phyloP scores from a whole-genome alignment of 2,329 filamentous ascomycete genomes.

The Stachybotrys chlorohalonatus region DNA sequence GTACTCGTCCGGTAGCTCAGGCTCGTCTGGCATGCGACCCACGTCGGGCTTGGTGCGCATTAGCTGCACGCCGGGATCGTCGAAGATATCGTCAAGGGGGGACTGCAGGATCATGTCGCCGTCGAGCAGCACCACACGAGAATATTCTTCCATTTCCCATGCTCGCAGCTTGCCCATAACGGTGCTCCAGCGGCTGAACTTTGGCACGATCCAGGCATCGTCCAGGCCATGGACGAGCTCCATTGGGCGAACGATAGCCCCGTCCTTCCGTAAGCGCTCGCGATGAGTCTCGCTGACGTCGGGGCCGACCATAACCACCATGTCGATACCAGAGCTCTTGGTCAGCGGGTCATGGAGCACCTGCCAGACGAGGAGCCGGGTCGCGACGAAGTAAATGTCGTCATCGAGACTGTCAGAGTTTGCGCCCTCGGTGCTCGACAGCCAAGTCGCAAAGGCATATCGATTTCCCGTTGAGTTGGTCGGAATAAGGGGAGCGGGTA shows the following conservation, averaged over 20 bases:
- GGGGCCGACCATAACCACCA: slow-evolving; percentile 1
- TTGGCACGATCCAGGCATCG: slow-evolving; percentile 1
- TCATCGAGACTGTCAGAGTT: background rate
- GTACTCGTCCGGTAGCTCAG: slow-evolving; percentile 2
- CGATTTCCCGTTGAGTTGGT: background rate
- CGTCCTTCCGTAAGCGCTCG: slow-evolving; percentile 2
- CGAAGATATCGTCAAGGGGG: slow-evolving; percentile 1
- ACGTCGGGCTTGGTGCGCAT: slow-evolving; percentile 1
- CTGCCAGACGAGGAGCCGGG: slow-evolving; percentile 1
- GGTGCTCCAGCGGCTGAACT: slow-evolving; percentile 1
- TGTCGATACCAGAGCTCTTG: background rate
- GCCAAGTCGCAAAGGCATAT: slow-evolving; percentile 1
- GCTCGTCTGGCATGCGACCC: slow-evolving; percentile 1
- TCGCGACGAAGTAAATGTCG: slow-evolving; percentile 2
- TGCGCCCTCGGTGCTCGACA: background rate
- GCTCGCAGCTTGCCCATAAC: slow-evolving; percentile 3
- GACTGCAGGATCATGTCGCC: slow-evolving; percentile 2
- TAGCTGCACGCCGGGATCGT: slow-evolving; percentile 1
- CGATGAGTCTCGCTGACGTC: background rate
- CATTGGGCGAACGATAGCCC: background rate
- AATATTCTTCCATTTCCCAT: slow-evolving; percentile 3
- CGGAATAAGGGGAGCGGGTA: background rate
- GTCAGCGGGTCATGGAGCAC: slow-evolving; percentile 1
- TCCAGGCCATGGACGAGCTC: background rate
- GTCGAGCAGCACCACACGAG: slow-evolving; percentile 2